Percentiles rank a stretch among this genome's conserved stretches.
These are phyloP conservation scores for Sclerotinia spermophila DNA, from an alignment of 2,329 filamentous ascomycete genomes.

Conservation along the genomic window DNA sequence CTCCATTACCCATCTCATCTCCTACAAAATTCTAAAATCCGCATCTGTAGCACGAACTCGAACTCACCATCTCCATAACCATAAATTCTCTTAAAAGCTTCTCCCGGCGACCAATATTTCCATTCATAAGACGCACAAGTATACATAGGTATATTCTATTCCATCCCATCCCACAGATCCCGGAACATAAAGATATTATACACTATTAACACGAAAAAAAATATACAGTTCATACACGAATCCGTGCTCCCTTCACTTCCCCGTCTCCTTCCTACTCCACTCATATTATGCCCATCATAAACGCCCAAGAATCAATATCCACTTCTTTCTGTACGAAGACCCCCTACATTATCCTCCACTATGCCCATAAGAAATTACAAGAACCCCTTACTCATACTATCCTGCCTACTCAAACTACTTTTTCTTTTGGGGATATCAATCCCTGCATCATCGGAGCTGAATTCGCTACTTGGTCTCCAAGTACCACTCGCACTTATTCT, in stretches of 20 bases:
- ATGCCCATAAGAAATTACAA: slow-evolving; percentile 45
- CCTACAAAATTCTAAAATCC: too few relatives aligned
- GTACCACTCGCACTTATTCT: slow-evolving; percentile 25
- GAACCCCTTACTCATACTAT: slow-evolving; percentile 76
- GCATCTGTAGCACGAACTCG: neutral
- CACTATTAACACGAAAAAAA: slow-evolving; percentile 7
- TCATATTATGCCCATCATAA: neutral
- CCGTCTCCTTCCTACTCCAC: neutral
- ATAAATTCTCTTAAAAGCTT: neutral
- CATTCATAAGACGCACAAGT: neutral
- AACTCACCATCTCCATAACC: neutral
- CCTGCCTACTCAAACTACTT: slow-evolving; percentile 58
- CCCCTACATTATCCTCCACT: neutral
- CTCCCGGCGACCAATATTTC: neutral
- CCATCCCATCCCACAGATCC: neutral
- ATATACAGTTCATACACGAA: slow-evolving; percentile 4
- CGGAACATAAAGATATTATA: neutral
- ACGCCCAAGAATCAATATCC: neutral
- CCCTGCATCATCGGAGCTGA: slow-evolving; percentile 38
- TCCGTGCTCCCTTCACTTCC: neutral
- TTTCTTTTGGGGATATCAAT: slow-evolving; percentile 62
- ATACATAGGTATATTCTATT: neutral
- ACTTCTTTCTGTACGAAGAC: neutral
- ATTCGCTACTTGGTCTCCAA: slow-evolving; percentile 32
- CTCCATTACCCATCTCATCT: too few relatives aligned